Percentiles rank a stretch among this genome's conserved stretches.
Conservation (phyloP, 1,284 basidiomycete species). For the Phaffia rhodozyma region DNA sequence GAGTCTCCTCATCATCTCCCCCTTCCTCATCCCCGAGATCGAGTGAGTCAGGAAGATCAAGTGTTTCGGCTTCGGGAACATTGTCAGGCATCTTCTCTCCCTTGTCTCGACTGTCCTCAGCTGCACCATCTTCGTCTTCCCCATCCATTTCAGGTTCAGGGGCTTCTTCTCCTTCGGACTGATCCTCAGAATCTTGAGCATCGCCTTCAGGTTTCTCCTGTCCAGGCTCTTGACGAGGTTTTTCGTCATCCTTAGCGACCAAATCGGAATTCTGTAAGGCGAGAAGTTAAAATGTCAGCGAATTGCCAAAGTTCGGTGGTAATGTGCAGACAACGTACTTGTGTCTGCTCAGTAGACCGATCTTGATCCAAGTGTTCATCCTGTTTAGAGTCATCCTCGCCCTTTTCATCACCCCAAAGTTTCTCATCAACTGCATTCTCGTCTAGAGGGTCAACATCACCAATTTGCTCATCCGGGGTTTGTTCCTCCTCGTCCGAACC, state of each 20-base stretch:
- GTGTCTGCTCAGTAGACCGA: constrained; percentile 25
- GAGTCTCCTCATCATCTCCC: constrained; percentile 36
- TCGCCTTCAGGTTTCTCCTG: constrained; percentile 32
- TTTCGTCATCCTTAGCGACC: constrained; percentile 55
- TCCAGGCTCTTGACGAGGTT: constrained; percentile 30
- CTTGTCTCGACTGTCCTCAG: constrained; percentile 24
- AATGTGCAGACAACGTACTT: constrained; percentile 22
- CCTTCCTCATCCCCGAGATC: constrained; percentile 46
- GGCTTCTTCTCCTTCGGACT: constrained; percentile 20
- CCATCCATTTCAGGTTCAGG: constrained; percentile 16
- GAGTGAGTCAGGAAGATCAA: constrained; percentile 76
- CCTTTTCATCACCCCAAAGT: constrained; percentile 77
- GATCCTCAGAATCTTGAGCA: constrained; percentile 28
- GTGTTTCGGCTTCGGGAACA: constrained; percentile 58
- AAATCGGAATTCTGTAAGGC: constrained; percentile 49
- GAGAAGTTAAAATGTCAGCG: background rate
- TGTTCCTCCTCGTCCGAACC: constrained; percentile 47
- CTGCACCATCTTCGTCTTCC: constrained; percentile 25
- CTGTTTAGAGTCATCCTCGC: constrained; percentile 39
- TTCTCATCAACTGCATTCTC: constrained; percentile 87
- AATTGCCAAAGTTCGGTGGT: background rate
- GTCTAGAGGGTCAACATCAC: constrained; percentile 74
- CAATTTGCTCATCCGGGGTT: constrained; percentile 69
- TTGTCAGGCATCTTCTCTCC: constrained; percentile 36
- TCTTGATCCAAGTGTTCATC: constrained; percentile 37